phyloP scores from a whole-genome alignment of 139 green algal species.

The Tetradesmus obliquus region DNA sequence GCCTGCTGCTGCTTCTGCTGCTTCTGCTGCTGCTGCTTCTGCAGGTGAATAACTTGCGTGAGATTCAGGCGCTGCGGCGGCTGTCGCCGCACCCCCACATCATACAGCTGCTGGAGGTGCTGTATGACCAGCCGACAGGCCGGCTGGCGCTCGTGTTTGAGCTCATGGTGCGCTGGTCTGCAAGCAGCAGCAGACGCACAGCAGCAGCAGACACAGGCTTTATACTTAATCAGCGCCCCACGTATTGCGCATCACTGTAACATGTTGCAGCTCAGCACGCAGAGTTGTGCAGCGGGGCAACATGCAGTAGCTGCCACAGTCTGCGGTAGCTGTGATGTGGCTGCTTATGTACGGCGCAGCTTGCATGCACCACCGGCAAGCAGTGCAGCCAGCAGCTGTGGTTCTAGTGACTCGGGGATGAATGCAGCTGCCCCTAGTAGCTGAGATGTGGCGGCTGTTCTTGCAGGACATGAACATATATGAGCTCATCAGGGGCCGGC shows the following conservation, averaged over 20 bases:
- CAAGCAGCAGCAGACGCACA: conserved; percentile 1
- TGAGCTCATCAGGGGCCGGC: conserved; percentile 84
- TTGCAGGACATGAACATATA: conserved; percentile 76
- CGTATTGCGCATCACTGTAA: background rate
- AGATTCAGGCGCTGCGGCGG: conserved; percentile 87
- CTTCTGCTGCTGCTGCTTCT: background rate
- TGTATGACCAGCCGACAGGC: conserved; percentile 92
- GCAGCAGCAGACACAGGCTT: background rate
- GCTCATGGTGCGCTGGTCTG: conserved; percentile 78
- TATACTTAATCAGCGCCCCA: background rate
- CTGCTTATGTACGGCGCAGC: background rate
- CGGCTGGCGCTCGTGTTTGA: conserved; percentile 92
- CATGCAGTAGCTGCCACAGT: background rate
- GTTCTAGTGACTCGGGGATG: too few relatives aligned
- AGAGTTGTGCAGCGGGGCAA: background rate
- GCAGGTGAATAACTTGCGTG: conserved; percentile 85
- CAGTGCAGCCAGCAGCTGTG: background rate
- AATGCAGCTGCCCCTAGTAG: background rate
- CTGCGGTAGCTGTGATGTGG: too few relatives aligned
- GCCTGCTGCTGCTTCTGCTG: background rate
- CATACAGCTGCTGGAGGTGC: conserved; percentile 89
- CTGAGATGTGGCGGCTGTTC: background rate
- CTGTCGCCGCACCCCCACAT: conserved; percentile 86
- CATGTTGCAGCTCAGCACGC: background rate
- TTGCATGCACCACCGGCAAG: background rate